Percentiles rank a stretch among this genome's conserved stretches.
phyloP scores from a whole-genome alignment of 768 basidiomycete species.

The Kwoniella sp. region DNA sequence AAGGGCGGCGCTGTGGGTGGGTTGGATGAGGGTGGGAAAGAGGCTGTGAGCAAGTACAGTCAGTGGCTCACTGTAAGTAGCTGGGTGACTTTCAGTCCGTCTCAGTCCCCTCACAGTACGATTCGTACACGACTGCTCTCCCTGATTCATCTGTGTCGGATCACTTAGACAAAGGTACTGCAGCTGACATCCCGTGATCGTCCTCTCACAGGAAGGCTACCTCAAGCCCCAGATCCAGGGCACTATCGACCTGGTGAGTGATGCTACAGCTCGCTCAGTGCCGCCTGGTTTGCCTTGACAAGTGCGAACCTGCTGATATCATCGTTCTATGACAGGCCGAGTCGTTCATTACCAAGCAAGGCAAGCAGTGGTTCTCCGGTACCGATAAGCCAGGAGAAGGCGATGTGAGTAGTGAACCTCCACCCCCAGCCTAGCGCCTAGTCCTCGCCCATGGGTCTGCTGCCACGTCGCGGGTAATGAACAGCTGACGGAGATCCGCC shows the following conservation, averaged over 20 bases:
- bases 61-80: constrained; percentile 17
- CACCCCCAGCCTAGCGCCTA: neutral
- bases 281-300: no score
- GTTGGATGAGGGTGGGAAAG: constrained; percentile 18
- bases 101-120: no score
- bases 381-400: constrained; percentile 44
- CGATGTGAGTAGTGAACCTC: constrained; percentile 39
- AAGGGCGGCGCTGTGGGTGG: constrained; percentile 6
- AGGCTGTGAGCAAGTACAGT: constrained; percentile 13
- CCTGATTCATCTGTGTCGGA: no score
- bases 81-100: neutral
- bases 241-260: constrained; percentile 21
- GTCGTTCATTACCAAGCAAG: constrained; percentile 33
- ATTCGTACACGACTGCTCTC: no score
- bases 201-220: constrained; percentile 16
- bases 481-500: no score
- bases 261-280: neutral
- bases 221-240: constrained; percentile 21
- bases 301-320: no score
- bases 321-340: constrained; percentile 37
- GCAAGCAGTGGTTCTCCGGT: constrained; percentile 43
- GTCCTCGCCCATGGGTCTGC: neutral
- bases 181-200: neutral
- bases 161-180: neutral
- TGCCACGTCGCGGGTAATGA: neutral